Conservation (phyloP, 2,329 filamentous ascomycete genomes). For the Tolypocladium album region DNA sequence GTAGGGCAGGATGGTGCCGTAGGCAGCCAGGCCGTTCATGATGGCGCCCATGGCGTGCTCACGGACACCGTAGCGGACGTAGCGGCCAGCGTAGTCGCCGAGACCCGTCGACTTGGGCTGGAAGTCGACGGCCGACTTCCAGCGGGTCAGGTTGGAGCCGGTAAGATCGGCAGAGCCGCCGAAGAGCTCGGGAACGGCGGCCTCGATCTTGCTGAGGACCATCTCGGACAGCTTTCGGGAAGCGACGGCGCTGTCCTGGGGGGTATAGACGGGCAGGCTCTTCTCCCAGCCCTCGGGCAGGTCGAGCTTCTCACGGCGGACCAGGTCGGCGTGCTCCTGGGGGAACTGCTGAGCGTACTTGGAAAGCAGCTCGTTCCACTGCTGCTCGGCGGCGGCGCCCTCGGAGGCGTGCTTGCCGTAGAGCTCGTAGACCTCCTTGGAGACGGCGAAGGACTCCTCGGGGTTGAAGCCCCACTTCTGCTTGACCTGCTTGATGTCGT, state of each 20-base stretch:
- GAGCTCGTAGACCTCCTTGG: conserved; percentile 86
- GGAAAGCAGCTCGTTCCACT: conserved; percentile 90
- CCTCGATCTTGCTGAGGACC: conserved; percentile 80
- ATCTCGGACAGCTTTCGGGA: conserved; percentile 95
- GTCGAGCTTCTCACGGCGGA: conserved; percentile 67
- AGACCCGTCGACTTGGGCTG: conserved; percentile 79
- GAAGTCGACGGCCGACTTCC: conserved; percentile 97
- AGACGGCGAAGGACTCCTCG: conserved; percentile 82
- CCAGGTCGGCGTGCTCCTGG: conserved; percentile 68
- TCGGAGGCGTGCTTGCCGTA: conserved; percentile 78
- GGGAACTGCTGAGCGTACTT: conserved; percentile 76
- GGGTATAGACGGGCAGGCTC: conserved; percentile 80
- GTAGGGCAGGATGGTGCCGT: conserved; percentile 90
- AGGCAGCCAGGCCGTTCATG: conserved; percentile 90
- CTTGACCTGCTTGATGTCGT: conserved; percentile 92
- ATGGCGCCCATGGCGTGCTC: conserved; percentile 89
- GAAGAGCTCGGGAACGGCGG: conserved; percentile 75
- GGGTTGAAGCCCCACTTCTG: conserved; percentile 92
- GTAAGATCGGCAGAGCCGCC: conserved; percentile 97
- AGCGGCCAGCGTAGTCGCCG: conserved; percentile 83
- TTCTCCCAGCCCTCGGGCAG: conserved; percentile 97
- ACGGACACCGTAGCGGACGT: conserved; percentile 85
- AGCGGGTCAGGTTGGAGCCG: conserved; percentile 95
- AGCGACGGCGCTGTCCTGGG: conserved; percentile 72
- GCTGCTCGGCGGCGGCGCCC: conserved; percentile 80